Conservation (phyloP, 495 filamentous ascomycete species). For the Apiosordaria backusii region DNA sequence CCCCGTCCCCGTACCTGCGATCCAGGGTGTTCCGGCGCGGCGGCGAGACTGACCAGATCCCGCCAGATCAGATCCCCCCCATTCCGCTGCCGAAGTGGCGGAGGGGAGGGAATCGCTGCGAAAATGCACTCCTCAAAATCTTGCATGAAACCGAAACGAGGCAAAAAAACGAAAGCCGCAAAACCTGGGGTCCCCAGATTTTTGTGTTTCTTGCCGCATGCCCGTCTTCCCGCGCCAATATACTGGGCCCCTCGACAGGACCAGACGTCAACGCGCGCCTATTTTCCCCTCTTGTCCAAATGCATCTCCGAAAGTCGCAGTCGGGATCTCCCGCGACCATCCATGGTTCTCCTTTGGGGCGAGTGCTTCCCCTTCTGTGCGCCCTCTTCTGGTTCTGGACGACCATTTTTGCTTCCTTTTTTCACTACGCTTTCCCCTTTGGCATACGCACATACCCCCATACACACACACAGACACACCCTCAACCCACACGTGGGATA, state of each 20-base stretch:
- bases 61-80: not conserved
- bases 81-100: not conserved
- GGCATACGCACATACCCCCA: not conserved
- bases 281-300: not conserved
- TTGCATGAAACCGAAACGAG: conserved; percentile 1
- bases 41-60: not conserved
- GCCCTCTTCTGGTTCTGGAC: not conserved
- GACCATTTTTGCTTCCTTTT: not conserved
- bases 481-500: not conserved
- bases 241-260: not conserved
- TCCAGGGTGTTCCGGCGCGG: not conserved
- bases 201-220: not conserved
- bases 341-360: not conserved
- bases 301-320: not conserved
- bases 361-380: not conserved
- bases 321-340: not conserved
- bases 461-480: not conserved
- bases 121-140: not conserved
- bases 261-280: not conserved
- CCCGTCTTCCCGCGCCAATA: not conserved
- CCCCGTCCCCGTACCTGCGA: not conserved
- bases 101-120: not conserved
- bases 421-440: not conserved
- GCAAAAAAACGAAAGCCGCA: not conserved
- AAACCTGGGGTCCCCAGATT: conserved; percentile 5